Evolutionary conservation across 352 stramenopile genomes (phyloP), one percentile per base, ranked within the genome.

Genomic region (Phytophthora palmivora): DNA sequence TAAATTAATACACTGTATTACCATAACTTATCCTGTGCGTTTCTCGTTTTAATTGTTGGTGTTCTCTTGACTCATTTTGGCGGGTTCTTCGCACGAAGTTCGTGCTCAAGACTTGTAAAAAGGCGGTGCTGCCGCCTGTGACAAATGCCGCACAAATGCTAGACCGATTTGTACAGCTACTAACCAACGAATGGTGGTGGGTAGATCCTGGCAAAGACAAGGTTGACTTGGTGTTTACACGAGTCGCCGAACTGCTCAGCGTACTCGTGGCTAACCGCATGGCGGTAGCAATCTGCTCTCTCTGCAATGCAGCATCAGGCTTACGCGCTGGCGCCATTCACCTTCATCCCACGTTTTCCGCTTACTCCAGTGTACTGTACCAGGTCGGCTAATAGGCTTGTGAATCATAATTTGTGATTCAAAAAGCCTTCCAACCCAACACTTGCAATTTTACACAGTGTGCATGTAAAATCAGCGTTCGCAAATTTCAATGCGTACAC

Each of bases 321-420:
- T 11, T 21, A 12, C 45, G 37, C n/a, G 48, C 22, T 67, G 46
- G 43, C 63, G 63, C 48, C 63, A 71, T 16, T 66, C 63, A 66
- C 63, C 42, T 71, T 71, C 56, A 67, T 71, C 63, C 63, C 62
- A 71, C 63, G 21, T 32, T 71, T 49, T 58, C 63, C 38, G 19
- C 36, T 42, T 33, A 26, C 34, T 4, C n/a, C n/a, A n/a, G n/a
- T n/a, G n/a, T n/a, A n/a, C n/a, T n/a, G n/a, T n/a, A n/a, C n/a
- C n/a, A n/a, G n/a, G n/a, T n/a, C n/a, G n/a, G n/a, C n/a, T n/a
- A n/a, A n/a, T n/a, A n/a, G n/a, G n/a, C n/a, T n/a, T n/a, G n/a
- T n/a, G n/a, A n/a, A n/a, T n/a, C n/a, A n/a, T n/a, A n/a, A n/a
- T n/a, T n/a, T n/a, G 24, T 28, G 18, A 26, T 10, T 11, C 1